Conservation (phyloP, 306 rosid species). For the Notholithocarpus densiflorus region DNA sequence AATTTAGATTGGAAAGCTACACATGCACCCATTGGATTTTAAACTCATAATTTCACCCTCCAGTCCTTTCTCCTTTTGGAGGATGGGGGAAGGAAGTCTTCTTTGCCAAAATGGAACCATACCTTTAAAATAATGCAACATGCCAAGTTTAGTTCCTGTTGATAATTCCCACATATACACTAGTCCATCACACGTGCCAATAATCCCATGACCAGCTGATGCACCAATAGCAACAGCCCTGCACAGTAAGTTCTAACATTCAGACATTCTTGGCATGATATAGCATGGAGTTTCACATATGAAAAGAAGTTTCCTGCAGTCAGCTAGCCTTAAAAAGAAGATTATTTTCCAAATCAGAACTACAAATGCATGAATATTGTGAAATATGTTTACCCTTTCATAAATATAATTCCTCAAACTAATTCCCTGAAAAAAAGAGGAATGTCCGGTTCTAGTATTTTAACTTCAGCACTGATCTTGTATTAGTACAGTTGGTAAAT, state of each 20-base stretch:
- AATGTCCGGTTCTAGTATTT: not conserved
- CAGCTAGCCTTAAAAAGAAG: too few relatives aligned
- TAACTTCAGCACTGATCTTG: not conserved
- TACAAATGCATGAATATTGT: not conserved
- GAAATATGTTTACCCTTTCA: not conserved
- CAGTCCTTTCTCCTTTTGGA: too few relatives aligned
- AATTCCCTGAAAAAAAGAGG: not conserved
- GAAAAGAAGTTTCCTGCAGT: not conserved
- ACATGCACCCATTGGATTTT: too few relatives aligned
- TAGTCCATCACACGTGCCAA: constrained; percentile 56
- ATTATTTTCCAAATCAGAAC: not conserved
- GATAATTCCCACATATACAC: constrained; percentile 72
- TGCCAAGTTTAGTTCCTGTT: constrained; percentile 59
- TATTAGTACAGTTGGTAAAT: not conserved
- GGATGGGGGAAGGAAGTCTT: not conserved
- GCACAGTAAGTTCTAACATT: constrained; percentile 15
- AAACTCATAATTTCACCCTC: too few relatives aligned
- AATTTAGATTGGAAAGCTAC: too few relatives aligned
- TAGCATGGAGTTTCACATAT: not conserved
- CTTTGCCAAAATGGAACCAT: constrained; percentile 18
- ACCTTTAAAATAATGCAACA: constrained; percentile 71
- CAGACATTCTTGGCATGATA: not conserved
- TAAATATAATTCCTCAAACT: not conserved
- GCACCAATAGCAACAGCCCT: constrained; percentile 64
- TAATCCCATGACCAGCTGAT: constrained; percentile 64